Evolutionary conservation across 2,329 filamentous ascomycete genomes (phyloP).

Genomic region (Arthrinium puccinioides): DNA sequence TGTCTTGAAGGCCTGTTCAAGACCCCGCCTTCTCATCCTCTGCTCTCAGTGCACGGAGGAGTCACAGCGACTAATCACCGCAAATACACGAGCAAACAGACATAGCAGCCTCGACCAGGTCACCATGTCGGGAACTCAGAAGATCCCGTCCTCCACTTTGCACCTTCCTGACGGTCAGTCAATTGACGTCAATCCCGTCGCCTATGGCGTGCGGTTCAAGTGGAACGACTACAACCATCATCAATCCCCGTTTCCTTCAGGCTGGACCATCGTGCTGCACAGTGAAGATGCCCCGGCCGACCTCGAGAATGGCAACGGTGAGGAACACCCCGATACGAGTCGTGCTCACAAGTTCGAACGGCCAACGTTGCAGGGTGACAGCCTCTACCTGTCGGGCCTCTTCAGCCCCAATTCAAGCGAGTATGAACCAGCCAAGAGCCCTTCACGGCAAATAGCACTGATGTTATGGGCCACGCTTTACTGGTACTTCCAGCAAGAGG

Average conservation of each 20-base stretch:
- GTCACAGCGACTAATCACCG: no score
- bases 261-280: slow-evolving; percentile 85
- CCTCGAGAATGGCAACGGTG: slow-evolving; percentile 19
- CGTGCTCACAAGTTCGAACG: slow-evolving; percentile 57
- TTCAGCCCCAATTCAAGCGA: slow-evolving; percentile 75
- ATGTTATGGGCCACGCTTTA: slow-evolving; percentile 92
- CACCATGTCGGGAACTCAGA: no score
- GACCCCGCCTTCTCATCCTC: no score
- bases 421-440: slow-evolving; percentile 71
- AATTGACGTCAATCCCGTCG: slow-evolving; percentile 75
- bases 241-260: slow-evolving; percentile 67
- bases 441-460: slow-evolving; percentile 86
- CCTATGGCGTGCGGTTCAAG: slow-evolving; percentile 89
- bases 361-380: slow-evolving; percentile 73
- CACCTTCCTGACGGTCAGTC: slow-evolving; percentile 83
- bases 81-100: no score
- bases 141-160: slow-evolving; percentile 40
- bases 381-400: slow-evolving; percentile 85
- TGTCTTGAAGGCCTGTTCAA: no score
- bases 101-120: no score
- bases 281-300: slow-evolving; percentile 43
- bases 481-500: slow-evolving; percentile 93
- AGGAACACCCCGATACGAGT: slow-evolving; percentile 23
- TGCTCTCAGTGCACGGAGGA: no score
- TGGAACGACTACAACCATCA: slow-evolving; percentile 65